Evolutionary conservation across 495 filamentous ascomycete species (phyloP), one percentile per base, ranked within the genome.

Genomic region (Glutinoglossum americanum): DNA sequence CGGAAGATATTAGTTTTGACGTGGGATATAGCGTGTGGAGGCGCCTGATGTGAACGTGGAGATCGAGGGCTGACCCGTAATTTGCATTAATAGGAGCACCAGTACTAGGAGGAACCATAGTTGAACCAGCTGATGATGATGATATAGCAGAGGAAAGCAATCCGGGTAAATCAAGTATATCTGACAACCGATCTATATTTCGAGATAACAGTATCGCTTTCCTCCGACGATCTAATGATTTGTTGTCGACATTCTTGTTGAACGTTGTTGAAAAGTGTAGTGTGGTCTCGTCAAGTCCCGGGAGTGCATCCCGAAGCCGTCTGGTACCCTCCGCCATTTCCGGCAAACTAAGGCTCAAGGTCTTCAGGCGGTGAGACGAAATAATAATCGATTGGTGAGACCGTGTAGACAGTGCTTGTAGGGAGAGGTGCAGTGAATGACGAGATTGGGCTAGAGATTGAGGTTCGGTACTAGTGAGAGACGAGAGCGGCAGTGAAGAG

Each of bases 21-120:
- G 83, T 73, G 0, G 87, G 82, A 68, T 95, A 93, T 58, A 96
- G 72, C 1, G 79, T 77, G 59, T 89, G 82, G 2, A 99, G 72
- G 19, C 93, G 77, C 59, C 87, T 85, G 67, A 96, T 94, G 69
- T 96, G 93, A n/a, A 84, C 81, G 65, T 94, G 82, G 4, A 97
- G 73, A 64, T 99, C 93, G 48, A 99, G 74, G 0, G 90, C 90
- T 0, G 87, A 85, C 1, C 90, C 84, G 69, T 95, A 94, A 60
- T 85, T 92, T 15, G 81, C 78, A n/a, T 79, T 81, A 13, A 72
- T 66, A 5, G 70, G 67, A 6, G 70, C 66, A 28, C 71, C 70
- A 0, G 60, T 56, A 35, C 51, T 19, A 33, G 60, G 54, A 0
- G 73, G 72, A 61, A 65, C 71, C 37, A 72, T 72, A 11, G 77